Evolutionary conservation across 805 yeast genomes (phyloP), one percentile per base, ranked within the genome.

Genomic region (Yamadazyma insecticola): DNA sequence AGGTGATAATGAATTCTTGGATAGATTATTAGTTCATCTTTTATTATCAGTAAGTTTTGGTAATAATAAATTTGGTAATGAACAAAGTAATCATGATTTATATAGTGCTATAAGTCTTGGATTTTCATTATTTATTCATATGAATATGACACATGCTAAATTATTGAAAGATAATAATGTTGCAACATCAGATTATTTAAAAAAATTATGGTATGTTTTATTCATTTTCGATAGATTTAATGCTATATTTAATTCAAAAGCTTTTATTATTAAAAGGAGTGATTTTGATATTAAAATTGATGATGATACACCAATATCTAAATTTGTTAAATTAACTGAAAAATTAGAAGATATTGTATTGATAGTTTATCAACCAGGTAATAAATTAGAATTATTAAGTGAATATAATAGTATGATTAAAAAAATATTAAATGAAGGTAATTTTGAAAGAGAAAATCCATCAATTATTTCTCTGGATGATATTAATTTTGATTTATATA

Each of bases 131-230:
- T 27, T 33, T 15, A 35, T 37, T 7, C 44, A 40, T 21, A 18
- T 33, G 22, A 18, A 29, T 11, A 12, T 13, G 11, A 24, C 24
- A n/a, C 34, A 40, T 26, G 26, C 28, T 7, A 28, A 23, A 7
- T 22, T 37, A 16, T 22, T 34, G 5, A 13, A 13, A 5, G 16
- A 22, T 4, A 36, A 35, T 3, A 9, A 29, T 14, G n/a, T 14
- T 7, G 29, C 13, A 3, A 29, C 26, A 19, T 28, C 51, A 20
- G 36, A 33, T 4, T 53, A 55, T 27, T 38, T 50, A 12, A 42
- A 51, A 11, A 44, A 51, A 24, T 36, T 60, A 13, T 60, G 63
- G 61, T 60, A 65, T 65, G 40, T 49, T 26, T 45, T 59, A 26
- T 59, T 45, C 32, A 36, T 58, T 3, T 35, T 60, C 26, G 67